phyloP scores from a whole-genome alignment of 306 rosid genomes.

The Vigna mungo region DNA sequence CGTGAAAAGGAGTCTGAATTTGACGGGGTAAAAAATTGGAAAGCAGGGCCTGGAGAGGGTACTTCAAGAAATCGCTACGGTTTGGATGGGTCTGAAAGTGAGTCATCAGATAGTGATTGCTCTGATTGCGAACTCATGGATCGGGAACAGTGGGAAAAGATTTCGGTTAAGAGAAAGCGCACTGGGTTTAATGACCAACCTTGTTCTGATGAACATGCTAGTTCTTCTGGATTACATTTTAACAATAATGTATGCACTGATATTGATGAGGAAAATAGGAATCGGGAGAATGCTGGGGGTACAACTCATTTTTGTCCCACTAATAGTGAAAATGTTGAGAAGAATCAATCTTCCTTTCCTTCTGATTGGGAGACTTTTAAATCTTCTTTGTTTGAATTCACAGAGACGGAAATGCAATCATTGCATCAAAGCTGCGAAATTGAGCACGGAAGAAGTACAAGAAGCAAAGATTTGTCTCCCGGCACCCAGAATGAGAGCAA shows the following conservation, averaged over 20 bases:
- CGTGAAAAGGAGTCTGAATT: conserved; percentile 52
- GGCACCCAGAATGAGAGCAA: conserved; percentile 25
- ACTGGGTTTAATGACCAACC: conserved; percentile 45
- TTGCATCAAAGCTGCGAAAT: conserved; percentile 29
- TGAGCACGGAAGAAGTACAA: conserved; percentile 40
- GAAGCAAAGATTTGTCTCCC: conserved; percentile 44
- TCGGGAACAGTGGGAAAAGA: conserved; percentile 80
- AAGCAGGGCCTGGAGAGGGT: conserved; percentile 48
- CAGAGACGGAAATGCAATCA: conserved; percentile 34
- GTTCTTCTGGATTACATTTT: conserved; percentile 65
- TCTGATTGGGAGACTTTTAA: conserved; percentile 33
- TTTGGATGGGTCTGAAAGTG: conserved; percentile 48
- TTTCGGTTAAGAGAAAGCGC: conserved; percentile 65
- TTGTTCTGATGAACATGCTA: conserved; percentile 54
- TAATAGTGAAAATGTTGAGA: conserved; percentile 44
- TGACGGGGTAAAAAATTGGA: conserved; percentile 49
- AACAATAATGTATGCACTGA: conserved; percentile 36
- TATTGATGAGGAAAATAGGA: conserved; percentile 48
- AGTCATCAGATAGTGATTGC: conserved; percentile 70
- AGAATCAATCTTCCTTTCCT: conserved; percentile 38
- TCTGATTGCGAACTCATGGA: conserved; percentile 85
- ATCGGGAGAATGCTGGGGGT: conserved; percentile 45
- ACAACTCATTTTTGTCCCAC: conserved; percentile 58
- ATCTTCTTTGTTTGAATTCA: conserved; percentile 29
- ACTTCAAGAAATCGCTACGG: conserved; percentile 62